Evolutionary conservation across 352 stramenopile genomes (phyloP).

Genomic region (Pythium volutum): DNA sequence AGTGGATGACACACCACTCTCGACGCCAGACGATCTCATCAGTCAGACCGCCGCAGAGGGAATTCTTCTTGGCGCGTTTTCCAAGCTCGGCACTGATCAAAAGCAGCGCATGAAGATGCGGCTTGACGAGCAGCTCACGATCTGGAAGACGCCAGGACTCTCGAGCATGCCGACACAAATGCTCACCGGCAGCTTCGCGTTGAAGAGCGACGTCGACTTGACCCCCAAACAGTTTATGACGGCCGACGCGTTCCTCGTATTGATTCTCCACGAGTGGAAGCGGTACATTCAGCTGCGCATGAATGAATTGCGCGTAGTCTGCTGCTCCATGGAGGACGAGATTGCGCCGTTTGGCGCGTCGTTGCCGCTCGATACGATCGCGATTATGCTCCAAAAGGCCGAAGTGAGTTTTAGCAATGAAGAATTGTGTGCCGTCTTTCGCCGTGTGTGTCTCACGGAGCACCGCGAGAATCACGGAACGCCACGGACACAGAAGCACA

Average conservation of each 20-base stretch:
- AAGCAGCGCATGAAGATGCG: constrained; percentile 37
- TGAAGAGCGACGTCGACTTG: not conserved
- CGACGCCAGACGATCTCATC: constrained; percentile 35
- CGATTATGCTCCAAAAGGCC: constrained; percentile 49
- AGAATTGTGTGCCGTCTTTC: constrained; percentile 61
- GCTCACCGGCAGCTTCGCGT: constrained; percentile 9
- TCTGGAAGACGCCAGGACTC: constrained; percentile 22
- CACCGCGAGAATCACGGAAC: not conserved
- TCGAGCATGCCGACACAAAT: constrained; percentile 6
- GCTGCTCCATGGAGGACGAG: constrained; percentile 54
- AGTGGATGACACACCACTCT: not conserved
- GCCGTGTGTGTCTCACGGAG: constrained; percentile 57
- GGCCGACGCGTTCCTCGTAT: constrained; percentile 50
- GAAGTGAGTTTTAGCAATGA: constrained; percentile 45
- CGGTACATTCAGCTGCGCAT: constrained; percentile 65
- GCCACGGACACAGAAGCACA: not conserved
- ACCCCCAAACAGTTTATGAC: constrained; percentile 30
- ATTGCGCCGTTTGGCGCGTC: constrained; percentile 49
- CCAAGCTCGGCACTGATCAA: constrained; percentile 44
- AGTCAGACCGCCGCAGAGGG: constrained; percentile 30
- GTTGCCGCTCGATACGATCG: constrained; percentile 48
- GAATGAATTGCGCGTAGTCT: constrained; percentile 62
- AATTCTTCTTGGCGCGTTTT: constrained; percentile 53
- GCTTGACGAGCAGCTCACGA: constrained; percentile 32
- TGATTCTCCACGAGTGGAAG: constrained; percentile 66